Evolutionary conservation across 805 yeast genomes (phyloP), one percentile per base, ranked within the genome.

Genomic region (Tetrapisispora iriomotensis): DNA sequence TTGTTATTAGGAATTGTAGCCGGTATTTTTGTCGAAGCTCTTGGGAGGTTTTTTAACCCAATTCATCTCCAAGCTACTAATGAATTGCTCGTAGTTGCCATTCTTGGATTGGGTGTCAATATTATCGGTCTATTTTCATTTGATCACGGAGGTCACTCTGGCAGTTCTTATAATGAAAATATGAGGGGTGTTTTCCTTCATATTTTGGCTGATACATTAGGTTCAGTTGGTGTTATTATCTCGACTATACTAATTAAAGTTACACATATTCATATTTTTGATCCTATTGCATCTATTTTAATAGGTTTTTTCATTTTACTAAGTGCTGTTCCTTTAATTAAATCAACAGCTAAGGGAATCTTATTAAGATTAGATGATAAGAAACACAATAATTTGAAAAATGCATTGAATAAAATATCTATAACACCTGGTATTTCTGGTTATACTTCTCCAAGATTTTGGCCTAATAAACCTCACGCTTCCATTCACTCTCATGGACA

Each of bases 141-240:
- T 59, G 87, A 84, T 52, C 96, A 86, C 55, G 92, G 88, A 2
- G 85, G 79, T 47, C 71, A 60, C 26, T 69, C 66, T 25, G 55
- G 49, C 14, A 62, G 62, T 28, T 45, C 54, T 13, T 33, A 48
- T 34, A 72, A 75, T 48, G 79, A 74, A 30, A 90, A 90, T 58
- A 83, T 90, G 94, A 78, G 81, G 42, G 99, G 99, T 12, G 85
- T 92, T 5, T 92, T 92, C 53, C 65, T 92, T 33, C 99, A 92
- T 51, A 83, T 92, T 23, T 57, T 92, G 33, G 99, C 99, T 0
- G 99, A 92, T 53, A 88, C 97, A 0, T 65, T 92, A 29, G 99
- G 99, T 0, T 90, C 97, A 0, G 94, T 88, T 0, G 97, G 97
- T 6, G 99, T 94, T 14, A 88, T 92, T n/a, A 60, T 86, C 1